A percentile compares a stretch with the other conserved stretches of the same genome.
phyloP scores from a whole-genome alignment of 2,329 filamentous ascomycete species.

The Neonectria ditissima region DNA sequence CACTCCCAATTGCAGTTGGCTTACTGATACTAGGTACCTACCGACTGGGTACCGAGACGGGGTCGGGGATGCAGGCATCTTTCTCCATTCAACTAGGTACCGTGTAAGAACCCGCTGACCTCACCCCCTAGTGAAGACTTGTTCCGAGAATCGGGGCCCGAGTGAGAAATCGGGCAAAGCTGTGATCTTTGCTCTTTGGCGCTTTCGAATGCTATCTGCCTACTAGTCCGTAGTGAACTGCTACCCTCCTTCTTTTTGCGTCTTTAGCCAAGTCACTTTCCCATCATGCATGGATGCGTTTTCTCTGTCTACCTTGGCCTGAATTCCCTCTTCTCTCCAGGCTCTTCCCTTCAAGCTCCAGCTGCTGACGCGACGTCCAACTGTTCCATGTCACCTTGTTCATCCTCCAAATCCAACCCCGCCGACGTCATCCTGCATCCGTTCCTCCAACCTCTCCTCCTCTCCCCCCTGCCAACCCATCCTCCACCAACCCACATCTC shows the following conservation, averaged over 20 bases:
- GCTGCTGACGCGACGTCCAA: slow-evolving; percentile 6
- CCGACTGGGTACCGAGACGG: too few species aligned
- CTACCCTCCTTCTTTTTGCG: not conserved
- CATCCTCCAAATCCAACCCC: slow-evolving; percentile 7
- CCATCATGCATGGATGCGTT: not conserved
- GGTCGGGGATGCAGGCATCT: not conserved
- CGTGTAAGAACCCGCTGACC: not conserved
- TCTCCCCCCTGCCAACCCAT: not conserved
- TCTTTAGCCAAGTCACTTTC: not conserved
- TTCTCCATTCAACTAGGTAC: not conserved
- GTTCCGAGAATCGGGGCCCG: slow-evolving; percentile 19
- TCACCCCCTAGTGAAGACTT: slow-evolving; percentile 16
- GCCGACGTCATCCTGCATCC: slow-evolving; percentile 29
- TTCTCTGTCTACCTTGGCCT: not conserved
- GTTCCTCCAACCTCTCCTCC: too few species aligned
- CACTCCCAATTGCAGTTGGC: too few species aligned
- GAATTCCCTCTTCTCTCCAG: not conserved
- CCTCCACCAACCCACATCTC: not conserved
- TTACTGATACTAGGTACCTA: too few species aligned
- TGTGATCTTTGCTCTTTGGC: not conserved
- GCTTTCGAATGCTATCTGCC: too few species aligned
- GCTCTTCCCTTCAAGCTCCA: not conserved
- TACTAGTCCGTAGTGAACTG: not conserved
- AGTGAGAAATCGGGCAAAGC: slow-evolving; percentile 20
- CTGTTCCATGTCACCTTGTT: not conserved